Evolutionary conservation across 768 basidiomycete genomes (phyloP), one percentile per base, ranked within the genome.

Genomic region (Botryobasidium botryosum): DNA sequence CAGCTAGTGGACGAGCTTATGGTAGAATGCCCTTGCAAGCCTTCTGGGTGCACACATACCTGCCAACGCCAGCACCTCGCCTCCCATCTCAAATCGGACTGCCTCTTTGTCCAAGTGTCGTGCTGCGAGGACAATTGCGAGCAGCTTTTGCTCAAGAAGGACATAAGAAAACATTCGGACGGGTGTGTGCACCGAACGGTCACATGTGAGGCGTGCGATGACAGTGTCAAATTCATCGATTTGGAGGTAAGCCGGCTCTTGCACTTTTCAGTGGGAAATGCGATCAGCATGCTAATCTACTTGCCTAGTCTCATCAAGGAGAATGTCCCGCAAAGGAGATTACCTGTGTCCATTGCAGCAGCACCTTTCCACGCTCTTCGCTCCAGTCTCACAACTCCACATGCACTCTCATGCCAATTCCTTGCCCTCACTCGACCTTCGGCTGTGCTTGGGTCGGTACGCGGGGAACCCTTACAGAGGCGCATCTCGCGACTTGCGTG

Each of bases 1-100:
- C 51, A 87, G 83, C 70, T 88, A 43, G 85, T 86, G 35, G 84
- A 87, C 50, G 85, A 88, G 62, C 67, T 88, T 35, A 35, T 69
- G 12, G 82, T 87, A 0, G 72, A 77, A 57, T 88, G 85, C 58
- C 67, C 72, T 5, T 66, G 81, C 47, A 65, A 65, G 20, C 50
- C 55, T 13, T 63, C 66, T 2, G 84, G 83, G 7, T 87, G 84
- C 54, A 51, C 56, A 4, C 60, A 74, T 57, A 73, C 69, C 2
- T 74, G 71, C 47, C 77, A 88, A 55, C 64, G 85, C 25, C 79
- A 81, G 54, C 58, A 74, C 21, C 58, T 83, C n/a, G 61, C 67
- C 5, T 52, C 64, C 1, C 85, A 88, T 56, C 57, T 84, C 47
- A 68, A 64, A 45, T 72, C 75, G 5, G 57, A 64, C 23, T 88